Percentiles rank a stretch among this genome's conserved stretches.
Conservation (phyloP, 2,329 filamentous ascomycete species). For the Paecilomyces variotii region DNA sequence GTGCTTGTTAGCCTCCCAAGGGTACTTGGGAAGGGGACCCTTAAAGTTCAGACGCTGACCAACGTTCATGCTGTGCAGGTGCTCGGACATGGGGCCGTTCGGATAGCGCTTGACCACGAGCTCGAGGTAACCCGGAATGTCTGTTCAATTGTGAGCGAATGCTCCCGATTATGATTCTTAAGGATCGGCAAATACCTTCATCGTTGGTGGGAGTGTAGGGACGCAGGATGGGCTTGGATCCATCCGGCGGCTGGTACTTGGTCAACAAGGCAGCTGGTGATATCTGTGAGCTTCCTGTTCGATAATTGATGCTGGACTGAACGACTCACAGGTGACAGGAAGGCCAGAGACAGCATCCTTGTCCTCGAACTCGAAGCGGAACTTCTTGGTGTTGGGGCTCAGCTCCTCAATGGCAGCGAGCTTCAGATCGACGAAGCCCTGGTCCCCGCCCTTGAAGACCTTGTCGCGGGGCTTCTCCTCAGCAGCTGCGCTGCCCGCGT, state of each 20-base stretch:
- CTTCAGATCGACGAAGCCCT: slow-evolving; percentile 78
- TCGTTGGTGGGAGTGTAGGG: slow-evolving; percentile 91
- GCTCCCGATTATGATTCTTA: background rate
- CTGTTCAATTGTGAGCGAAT: slow-evolving; percentile 37
- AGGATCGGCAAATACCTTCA: slow-evolving; percentile 49
- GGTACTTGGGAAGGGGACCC: slow-evolving; percentile 90
- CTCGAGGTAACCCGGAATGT: slow-evolving; percentile 70
- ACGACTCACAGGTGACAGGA: slow-evolving; percentile 58
- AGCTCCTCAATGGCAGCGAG: slow-evolving; percentile 69
- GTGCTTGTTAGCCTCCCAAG: slow-evolving; percentile 87
- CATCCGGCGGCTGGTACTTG: slow-evolving; percentile 78
- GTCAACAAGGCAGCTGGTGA: slow-evolving; percentile 67
- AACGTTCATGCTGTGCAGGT: slow-evolving; percentile 74
- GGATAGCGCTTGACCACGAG: slow-evolving; percentile 90
- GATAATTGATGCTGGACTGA: background rate
- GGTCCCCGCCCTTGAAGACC: slow-evolving; percentile 73
- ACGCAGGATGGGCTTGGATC: slow-evolving; percentile 77
- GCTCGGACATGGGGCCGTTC: slow-evolving; percentile 80
- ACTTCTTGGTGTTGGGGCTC: slow-evolving; percentile 91
- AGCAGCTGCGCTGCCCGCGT: slow-evolving; percentile 22
- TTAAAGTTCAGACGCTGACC: slow-evolving; percentile 85
- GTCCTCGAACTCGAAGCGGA: slow-evolving; percentile 82
- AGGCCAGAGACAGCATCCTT: slow-evolving; percentile 78
- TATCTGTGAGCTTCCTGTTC: slow-evolving; percentile 2
- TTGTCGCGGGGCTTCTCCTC: slow-evolving; percentile 33